These are phyloP conservation scores for Platismatia glauca DNA, from an alignment of 495 filamentous ascomycete species.

Conservation along the genomic window DNA sequence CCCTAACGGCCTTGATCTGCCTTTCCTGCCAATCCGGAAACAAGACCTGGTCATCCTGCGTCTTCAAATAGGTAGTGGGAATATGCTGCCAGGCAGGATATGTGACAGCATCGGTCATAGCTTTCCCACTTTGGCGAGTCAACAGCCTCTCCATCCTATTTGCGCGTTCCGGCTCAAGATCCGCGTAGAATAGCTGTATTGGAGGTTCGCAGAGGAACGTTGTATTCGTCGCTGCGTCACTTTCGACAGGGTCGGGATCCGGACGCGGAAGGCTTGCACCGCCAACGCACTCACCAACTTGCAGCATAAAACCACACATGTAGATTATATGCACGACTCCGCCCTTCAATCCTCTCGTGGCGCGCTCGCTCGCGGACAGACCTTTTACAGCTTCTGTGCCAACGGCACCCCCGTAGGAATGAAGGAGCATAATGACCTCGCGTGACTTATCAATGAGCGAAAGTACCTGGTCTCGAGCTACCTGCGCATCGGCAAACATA, in stretches of 20 bases:
- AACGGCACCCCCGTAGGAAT: slow-evolving; percentile 36
- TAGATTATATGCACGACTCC: slow-evolving; percentile 37
- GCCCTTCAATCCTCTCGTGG: slow-evolving; percentile 24
- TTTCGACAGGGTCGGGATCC: slow-evolving; percentile 22
- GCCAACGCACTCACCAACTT: slow-evolving; percentile 24
- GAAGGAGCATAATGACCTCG: slow-evolving; percentile 31
- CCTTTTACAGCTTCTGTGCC: slow-evolving; percentile 30
- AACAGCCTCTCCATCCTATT: slow-evolving; percentile 25
- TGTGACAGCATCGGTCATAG: slow-evolving; percentile 22
- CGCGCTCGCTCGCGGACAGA: slow-evolving; percentile 25
- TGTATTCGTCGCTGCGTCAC: slow-evolving; percentile 17
- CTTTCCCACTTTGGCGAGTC: slow-evolving; percentile 28
- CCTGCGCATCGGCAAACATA: slow-evolving; percentile 26
- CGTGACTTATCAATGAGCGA: slow-evolving; percentile 26
- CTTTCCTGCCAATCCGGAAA: slow-evolving; percentile 31
- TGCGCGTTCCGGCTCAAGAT: slow-evolving; percentile 19
- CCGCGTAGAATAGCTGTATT: slow-evolving; percentile 26
- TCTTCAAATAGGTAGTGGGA: slow-evolving; percentile 32
- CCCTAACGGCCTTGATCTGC: slow-evolving; percentile 27
- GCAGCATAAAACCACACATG: slow-evolving; percentile 32
- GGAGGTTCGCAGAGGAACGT: slow-evolving; percentile 24
- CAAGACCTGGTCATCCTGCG: slow-evolving; percentile 30
- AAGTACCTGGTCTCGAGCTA: slow-evolving; percentile 23
- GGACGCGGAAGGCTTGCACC: slow-evolving; percentile 24
- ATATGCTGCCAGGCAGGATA: slow-evolving; percentile 33